Conservation (phyloP, 2,329 filamentous ascomycete species). For the Trichoderma sp. region DNA sequence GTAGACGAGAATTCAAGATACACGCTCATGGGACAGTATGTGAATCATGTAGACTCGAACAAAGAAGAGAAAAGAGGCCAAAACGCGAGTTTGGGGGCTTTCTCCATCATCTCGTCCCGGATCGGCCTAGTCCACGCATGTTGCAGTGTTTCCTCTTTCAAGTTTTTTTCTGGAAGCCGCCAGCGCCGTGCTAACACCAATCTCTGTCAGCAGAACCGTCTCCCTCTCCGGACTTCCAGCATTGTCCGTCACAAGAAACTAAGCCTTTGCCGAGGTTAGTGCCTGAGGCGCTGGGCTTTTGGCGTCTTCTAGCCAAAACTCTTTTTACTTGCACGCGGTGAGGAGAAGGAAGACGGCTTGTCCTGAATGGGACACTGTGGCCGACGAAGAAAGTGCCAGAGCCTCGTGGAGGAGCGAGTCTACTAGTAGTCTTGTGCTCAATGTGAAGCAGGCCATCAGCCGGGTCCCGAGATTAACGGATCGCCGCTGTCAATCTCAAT, state of each 20-base stretch:
- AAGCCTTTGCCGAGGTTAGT: slow-evolving; percentile 10
- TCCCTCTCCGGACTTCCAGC: background rate
- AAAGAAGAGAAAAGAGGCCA: background rate
- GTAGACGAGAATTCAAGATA: too few relatives aligned
- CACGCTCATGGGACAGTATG: too few relatives aligned
- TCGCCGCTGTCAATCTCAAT: slow-evolving; percentile 12
- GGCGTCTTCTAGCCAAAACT: background rate
- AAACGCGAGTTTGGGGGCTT: background rate
- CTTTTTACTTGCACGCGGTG: background rate
- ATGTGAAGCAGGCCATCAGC: background rate
- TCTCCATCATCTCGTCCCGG: background rate
- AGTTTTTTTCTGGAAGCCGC: background rate
- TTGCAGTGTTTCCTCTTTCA: background rate
- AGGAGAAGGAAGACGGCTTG: background rate
- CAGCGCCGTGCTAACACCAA: slow-evolving; percentile 4
- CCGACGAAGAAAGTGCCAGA: background rate
- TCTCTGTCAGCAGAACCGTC: background rate
- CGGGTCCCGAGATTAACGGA: slow-evolving; percentile 18
- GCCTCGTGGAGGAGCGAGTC: background rate
- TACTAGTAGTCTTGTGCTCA: too few relatives aligned
- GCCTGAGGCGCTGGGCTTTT: background rate
- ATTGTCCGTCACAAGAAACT: background rate
- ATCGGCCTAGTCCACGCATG: background rate
- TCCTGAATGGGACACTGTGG: slow-evolving; percentile 2
- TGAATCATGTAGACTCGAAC: background rate